Conservation (phyloP, 352 stramenopile genomes). For the Blastocystis sp. region DNA sequence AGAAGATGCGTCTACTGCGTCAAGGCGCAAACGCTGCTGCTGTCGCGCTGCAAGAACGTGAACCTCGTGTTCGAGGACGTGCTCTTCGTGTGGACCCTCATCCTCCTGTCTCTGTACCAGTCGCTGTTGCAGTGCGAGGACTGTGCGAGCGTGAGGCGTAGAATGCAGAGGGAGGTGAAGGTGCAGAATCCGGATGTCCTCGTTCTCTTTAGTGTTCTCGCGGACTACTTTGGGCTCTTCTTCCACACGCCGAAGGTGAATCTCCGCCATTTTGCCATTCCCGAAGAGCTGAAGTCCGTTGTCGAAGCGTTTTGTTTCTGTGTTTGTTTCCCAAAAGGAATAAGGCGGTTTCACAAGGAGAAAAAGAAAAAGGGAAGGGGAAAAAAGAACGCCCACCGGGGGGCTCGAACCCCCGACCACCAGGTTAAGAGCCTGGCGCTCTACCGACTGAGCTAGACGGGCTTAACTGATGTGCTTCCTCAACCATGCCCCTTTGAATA, state of each 20-base stretch:
- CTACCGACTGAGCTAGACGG: not conserved
- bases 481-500: too few species aligned
- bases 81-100: slow-evolving; percentile 28
- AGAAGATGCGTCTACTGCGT: slow-evolving; percentile 28
- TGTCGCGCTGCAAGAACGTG: not conserved
- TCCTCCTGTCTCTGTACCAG: slow-evolving; percentile 40
- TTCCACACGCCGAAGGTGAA: slow-evolving; percentile 31
- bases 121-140: not conserved
- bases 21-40: not conserved
- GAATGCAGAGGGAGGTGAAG: not conserved
- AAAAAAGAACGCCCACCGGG: not conserved
- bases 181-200: not conserved
- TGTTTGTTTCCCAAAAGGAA: slow-evolving; percentile 15
- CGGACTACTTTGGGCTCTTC: not conserved
- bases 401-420: not conserved
- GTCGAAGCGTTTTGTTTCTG: not conserved
- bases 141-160: not conserved
- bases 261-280: slow-evolving; percentile 29
- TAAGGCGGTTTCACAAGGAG: not conserved
- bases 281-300: slow-evolving; percentile 36
- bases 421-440: not conserved
- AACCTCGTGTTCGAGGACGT: slow-evolving; percentile 55
- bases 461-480: not conserved
- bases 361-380: not conserved
- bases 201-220: not conserved